Conservation (phyloP, 2,329 filamentous ascomycete genomes). For the Stachybotrys echinatus region DNA sequence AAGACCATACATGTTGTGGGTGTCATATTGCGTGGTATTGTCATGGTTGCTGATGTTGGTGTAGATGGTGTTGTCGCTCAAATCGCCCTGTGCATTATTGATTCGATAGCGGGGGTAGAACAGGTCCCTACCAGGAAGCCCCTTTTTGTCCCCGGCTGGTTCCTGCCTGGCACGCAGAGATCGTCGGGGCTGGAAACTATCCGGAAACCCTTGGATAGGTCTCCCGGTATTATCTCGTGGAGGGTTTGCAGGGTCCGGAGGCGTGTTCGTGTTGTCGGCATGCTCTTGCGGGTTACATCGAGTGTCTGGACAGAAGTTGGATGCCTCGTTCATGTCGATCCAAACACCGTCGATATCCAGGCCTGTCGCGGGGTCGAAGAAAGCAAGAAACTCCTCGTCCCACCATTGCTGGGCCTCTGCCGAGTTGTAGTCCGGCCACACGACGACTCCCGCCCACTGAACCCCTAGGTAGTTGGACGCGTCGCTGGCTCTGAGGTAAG, state of each 20-base stretch:
- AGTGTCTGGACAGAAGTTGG: conserved; percentile 14
- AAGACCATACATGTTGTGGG: conserved; percentile 69
- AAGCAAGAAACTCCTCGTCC: conserved; percentile 57
- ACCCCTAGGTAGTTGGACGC: conserved; percentile 52
- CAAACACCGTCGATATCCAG: conserved; percentile 70
- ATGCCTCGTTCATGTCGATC: conserved; percentile 56
- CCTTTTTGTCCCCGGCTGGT: conserved; percentile 7
- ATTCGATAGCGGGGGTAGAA: conserved; percentile 9
- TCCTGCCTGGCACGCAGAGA: background rate
- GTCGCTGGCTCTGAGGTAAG: conserved; percentile 43
- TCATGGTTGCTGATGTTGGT: conserved; percentile 65
- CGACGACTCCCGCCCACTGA: conserved; percentile 68
- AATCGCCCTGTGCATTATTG: conserved; percentile 28
- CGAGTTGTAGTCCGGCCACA: conserved; percentile 70
- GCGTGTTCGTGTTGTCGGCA: conserved; percentile 1
- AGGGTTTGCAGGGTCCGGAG: conserved; percentile 3
- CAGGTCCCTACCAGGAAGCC: conserved; percentile 10
- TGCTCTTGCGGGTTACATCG: conserved; percentile 5
- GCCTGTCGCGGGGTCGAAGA: conserved; percentile 57
- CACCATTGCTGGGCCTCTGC: conserved; percentile 58
- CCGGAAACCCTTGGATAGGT: background rate
- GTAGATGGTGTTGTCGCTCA: conserved; percentile 56
- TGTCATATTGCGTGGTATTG: conserved; percentile 61
- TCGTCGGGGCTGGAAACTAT: conserved; percentile 5
- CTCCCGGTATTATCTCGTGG: conserved; percentile 2